Base-by-base conservation (phyloP, 2,329 filamentous ascomycete genomes). In the Lasiodiplodia hormozganensis region DNA sequence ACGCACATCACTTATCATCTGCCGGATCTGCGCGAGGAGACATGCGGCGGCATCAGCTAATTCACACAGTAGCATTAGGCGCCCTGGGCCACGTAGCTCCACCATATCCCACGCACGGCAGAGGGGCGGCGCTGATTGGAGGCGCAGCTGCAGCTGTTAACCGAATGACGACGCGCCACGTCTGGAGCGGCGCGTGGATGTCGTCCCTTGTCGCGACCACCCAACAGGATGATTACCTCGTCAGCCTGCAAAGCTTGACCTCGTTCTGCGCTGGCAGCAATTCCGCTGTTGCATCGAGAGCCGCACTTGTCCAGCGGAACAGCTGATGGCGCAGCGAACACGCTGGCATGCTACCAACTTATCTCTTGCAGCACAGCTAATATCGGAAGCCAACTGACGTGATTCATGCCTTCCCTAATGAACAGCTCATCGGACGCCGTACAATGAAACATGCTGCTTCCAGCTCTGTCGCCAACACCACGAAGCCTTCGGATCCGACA, bases 51-150 rank as follows among this genome's bases (percentile, higher is more conserved):
- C 40, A 18, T 43, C 40, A 43, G 16, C 18, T 18, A 18, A n/a
- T 47, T 21, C 21, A 21, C 43, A 21, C 18, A n/a, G 43, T 47
- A 47, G 43, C 18, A 21, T 47, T 47, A 47, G 8, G 43, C 43
- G 43, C 43, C 54, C 23, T 14, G 14, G 31, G 54, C 60, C 60
- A 64, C 60, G 60, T 64, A 64, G 60, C 60, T 64, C 60, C 60
- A 64, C 60, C 40, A 52, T n/a, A 64, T 25, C 28, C 16, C 25
- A 6, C 31, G 25, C 47, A 38, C 60, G 28, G 25, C 16, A 49
- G 31, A 12, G 28, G 2, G 8, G 11, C 40, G 28, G 16, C 31
- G 60, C 16, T 64, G 51, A 49, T 47, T 25, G 51, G 51, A 47
- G 57, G 31, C n/a, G 28, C 1, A 53, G 31, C 43, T 64, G 60